Conservation (phyloP, 495 filamentous ascomycete genomes). For the Annulohypoxylon bovei region DNA sequence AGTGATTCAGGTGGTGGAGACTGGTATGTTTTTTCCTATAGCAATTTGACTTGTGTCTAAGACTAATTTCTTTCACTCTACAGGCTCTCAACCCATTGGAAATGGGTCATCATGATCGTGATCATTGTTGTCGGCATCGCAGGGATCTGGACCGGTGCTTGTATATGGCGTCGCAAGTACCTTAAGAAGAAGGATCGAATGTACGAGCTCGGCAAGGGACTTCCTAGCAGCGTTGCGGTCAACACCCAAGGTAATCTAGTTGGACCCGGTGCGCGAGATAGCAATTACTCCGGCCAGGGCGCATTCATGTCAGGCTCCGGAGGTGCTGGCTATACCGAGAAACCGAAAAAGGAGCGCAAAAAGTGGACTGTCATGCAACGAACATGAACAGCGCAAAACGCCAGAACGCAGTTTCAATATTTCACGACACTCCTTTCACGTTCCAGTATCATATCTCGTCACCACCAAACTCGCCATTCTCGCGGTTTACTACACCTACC, state of each 20-base stretch:
- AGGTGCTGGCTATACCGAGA: slow-evolving; percentile 32
- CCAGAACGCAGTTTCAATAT: neutral
- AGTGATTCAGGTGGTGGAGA: slow-evolving; percentile 34
- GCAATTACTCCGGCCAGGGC: slow-evolving; percentile 37
- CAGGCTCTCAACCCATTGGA: slow-evolving; percentile 62
- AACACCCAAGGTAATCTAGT: slow-evolving; percentile 49
- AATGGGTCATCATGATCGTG: slow-evolving; percentile 67
- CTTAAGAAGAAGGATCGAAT: slow-evolving; percentile 61
- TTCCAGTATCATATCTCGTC: neutral
- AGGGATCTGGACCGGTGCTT: slow-evolving; percentile 64
- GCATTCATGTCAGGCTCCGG: slow-evolving; percentile 47
- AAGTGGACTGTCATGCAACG: slow-evolving; percentile 52
- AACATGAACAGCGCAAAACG: slow-evolving; percentile 40
- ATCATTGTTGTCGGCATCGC: slow-evolving; percentile 61
- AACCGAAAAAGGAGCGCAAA: slow-evolving; percentile 51
- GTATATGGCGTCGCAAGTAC: slow-evolving; percentile 62
- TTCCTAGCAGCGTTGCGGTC: slow-evolving; percentile 44
- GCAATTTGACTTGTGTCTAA: neutral
- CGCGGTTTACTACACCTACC: slow-evolving; percentile 12
- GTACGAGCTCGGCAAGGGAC: slow-evolving; percentile 57
- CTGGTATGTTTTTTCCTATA: slow-evolving; percentile 35
- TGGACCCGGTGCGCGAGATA: slow-evolving; percentile 43
- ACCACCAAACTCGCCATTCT: slow-evolving; percentile 4
- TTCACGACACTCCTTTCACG: slow-evolving; percentile 25
- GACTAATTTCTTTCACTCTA: slow-evolving; percentile 7